Conservation (phyloP, 2,329 filamentous ascomycete species). For the Periglandula ipomoeae region DNA sequence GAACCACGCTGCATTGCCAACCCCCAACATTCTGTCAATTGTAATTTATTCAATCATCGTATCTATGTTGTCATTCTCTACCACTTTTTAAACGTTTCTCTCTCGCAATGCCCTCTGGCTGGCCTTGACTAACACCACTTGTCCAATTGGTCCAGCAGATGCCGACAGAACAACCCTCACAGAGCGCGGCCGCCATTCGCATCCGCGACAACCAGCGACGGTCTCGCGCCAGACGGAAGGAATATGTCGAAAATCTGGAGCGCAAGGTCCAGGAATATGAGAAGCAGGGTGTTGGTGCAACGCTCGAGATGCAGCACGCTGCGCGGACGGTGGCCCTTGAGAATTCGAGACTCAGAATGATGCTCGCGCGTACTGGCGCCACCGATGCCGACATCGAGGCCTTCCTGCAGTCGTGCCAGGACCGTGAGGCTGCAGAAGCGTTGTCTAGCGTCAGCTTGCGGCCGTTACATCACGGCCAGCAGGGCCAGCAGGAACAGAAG, state of each 20-base stretch:
- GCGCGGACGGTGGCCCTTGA: conserved; percentile 40
- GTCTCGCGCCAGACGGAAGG: conserved; percentile 40
- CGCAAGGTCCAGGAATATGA: conserved; percentile 37
- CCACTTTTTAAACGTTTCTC: too few relatives aligned
- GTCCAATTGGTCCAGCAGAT: conserved; percentile 2
- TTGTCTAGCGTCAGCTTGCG: conserved; percentile 10
- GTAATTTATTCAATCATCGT: neutral
- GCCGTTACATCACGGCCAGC: conserved; percentile 6
- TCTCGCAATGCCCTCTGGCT: neutral
- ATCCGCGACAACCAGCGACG: conserved; percentile 45
- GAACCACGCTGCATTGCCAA: neutral
- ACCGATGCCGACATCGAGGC: conserved; percentile 28
- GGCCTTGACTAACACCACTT: conserved; percentile 1
- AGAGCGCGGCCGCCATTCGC: conserved; percentile 26
- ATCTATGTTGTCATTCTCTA: neutral
- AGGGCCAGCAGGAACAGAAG: neutral
- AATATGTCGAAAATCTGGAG: conserved; percentile 40
- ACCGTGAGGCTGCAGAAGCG: conserved; percentile 21
- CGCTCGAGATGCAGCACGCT: conserved; percentile 43
- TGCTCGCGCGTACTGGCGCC: conserved; percentile 33
- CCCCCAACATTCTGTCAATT: neutral
- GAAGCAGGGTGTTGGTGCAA: conserved; percentile 37
- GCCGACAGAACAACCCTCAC: conserved; percentile 12
- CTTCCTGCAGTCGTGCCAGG: conserved; percentile 28
- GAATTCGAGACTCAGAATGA: conserved; percentile 34